These are phyloP conservation scores for Abelmoschus esculentus DNA, from an alignment of 345 rosid genomes.

Conservation along the genomic window DNA sequence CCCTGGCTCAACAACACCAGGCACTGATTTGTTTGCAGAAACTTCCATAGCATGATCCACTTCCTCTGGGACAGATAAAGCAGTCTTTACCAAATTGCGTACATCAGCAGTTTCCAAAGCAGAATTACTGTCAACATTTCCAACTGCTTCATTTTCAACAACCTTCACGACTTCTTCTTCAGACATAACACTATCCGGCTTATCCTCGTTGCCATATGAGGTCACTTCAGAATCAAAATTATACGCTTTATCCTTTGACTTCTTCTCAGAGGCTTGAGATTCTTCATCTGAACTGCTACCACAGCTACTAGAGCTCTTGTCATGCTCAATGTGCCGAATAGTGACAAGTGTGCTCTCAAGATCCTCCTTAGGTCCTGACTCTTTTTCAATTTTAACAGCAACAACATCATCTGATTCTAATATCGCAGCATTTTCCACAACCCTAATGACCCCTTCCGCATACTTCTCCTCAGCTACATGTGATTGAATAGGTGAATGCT, in stretches of 20 bases:
- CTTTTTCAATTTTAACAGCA: constrained; percentile 23
- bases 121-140: constrained; percentile 19
- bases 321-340: constrained; percentile 30
- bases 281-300: constrained; percentile 43
- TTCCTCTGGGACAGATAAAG: constrained; percentile 22
- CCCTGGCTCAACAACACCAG: constrained; percentile 27
- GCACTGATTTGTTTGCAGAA: constrained; percentile 13
- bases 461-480: constrained; percentile 21
- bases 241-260: constrained; percentile 22
- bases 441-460: constrained; percentile 14
- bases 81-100: constrained; percentile 21
- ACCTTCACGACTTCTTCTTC: constrained; percentile 26
- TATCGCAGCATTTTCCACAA: constrained; percentile 16
- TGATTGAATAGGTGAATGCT: constrained; percentile 20
- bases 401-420: constrained; percentile 4
- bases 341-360: constrained; percentile 27
- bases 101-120: constrained; percentile 22
- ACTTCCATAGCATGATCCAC: constrained; percentile 16
- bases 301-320: constrained; percentile 32
- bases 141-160: constrained; percentile 25
- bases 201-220: constrained; percentile 12
- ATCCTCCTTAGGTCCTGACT: constrained; percentile 26
- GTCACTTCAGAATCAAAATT: not conserved
- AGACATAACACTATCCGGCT: constrained; percentile 18
- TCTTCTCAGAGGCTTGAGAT: constrained; percentile 31